These are phyloP conservation scores for Phylloporus arenicola DNA, from an alignment of 768 basidiomycete genomes.

Conservation along the genomic window DNA sequence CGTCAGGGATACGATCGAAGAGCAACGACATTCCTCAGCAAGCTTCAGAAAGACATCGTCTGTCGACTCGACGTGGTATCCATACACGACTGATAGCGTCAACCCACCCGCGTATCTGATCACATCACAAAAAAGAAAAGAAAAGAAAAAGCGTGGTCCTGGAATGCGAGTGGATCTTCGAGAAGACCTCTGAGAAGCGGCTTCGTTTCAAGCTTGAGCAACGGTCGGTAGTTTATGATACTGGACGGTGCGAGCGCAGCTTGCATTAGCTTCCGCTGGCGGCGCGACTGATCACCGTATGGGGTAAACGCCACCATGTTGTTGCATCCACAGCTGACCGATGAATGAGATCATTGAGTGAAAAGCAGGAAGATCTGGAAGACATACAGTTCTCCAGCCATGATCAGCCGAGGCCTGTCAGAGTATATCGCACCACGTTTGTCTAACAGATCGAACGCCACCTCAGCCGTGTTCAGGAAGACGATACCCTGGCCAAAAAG, in stretches of 20 bases:
- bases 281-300: constrained; percentile 57
- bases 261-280: constrained; percentile 64
- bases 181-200: constrained; percentile 54
- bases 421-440: constrained; percentile 68
- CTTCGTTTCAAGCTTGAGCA: constrained; percentile 52
- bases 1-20: constrained; percentile 34
- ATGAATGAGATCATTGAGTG: background rate
- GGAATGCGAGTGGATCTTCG: constrained; percentile 33
- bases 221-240: constrained; percentile 53
- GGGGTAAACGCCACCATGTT: constrained; percentile 69
- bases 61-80: constrained; percentile 41
- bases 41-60: constrained; percentile 39
- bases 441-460: constrained; percentile 60
- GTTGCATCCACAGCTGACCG: constrained; percentile 50
- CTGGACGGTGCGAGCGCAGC: constrained; percentile 50
- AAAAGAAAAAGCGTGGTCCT: constrained; percentile 20
- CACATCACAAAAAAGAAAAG: constrained; percentile 5
- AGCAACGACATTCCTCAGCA: constrained; percentile 39
- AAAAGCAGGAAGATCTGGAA: background rate
- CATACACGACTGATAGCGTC: constrained; percentile 59
- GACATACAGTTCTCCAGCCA: constrained; percentile 67
- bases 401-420: constrained; percentile 64
- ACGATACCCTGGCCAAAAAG: constrained; percentile 62
- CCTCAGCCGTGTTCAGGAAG: constrained; percentile 59
- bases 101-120: constrained; percentile 45